Conservation (phyloP, 2,329 filamentous ascomycete species). For the Aspergillus amoenus region DNA sequence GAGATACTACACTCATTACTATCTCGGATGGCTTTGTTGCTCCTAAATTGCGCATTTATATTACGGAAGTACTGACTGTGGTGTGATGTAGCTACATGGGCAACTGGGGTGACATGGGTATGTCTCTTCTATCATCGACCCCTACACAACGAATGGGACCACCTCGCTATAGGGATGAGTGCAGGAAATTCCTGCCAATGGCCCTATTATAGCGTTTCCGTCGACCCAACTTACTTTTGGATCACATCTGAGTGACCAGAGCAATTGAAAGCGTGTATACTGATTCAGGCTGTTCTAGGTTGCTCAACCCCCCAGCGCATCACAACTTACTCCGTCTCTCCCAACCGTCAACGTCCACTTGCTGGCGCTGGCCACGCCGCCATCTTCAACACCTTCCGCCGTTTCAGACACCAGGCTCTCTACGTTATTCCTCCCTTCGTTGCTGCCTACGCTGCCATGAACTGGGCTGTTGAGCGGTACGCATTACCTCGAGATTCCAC, state of each 20-base stretch:
- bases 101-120: slow-evolving; percentile 73
- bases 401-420: slow-evolving; percentile 80
- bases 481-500: slow-evolving; percentile 29
- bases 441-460: slow-evolving; percentile 75
- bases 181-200: neutral
- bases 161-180: neutral
- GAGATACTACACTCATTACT: neutral
- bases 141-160: slow-evolving; percentile 1
- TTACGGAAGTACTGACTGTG: slow-evolving; percentile 24
- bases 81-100: slow-evolving; percentile 63
- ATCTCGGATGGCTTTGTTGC: neutral
- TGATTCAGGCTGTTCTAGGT: slow-evolving; percentile 19
- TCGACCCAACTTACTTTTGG: neutral
- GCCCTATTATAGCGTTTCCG: neutral
- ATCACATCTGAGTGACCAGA: neutral
- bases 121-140: slow-evolving; percentile 39
- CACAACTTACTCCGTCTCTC: slow-evolving; percentile 70
- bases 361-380: slow-evolving; percentile 76
- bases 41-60: neutral
- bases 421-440: slow-evolving; percentile 82
- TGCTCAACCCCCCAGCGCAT: slow-evolving; percentile 55
- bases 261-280: neutral
- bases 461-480: slow-evolving; percentile 90
- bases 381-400: slow-evolving; percentile 93
- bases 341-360: slow-evolving; percentile 86